Conservation (phyloP, 2,329 filamentous ascomycete species). For the Huntiella bhutanensis region DNA sequence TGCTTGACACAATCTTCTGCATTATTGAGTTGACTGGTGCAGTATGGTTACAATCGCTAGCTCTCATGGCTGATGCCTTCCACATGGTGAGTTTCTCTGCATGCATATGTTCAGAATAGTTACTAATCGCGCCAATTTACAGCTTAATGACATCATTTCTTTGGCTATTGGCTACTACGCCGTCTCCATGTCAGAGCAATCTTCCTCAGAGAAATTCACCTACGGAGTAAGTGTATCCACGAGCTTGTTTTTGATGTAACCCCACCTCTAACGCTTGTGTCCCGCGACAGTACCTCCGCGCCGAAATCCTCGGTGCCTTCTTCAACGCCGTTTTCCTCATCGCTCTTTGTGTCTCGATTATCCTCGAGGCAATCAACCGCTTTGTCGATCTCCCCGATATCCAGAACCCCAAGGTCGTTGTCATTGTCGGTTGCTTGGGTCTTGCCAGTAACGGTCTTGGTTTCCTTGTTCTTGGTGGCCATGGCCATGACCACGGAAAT, state of each 20-base stretch:
- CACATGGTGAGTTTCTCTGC: slow-evolving; percentile 55
- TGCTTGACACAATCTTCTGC: slow-evolving; percentile 79
- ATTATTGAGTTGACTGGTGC: slow-evolving; percentile 71
- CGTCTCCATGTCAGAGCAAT: slow-evolving; percentile 70
- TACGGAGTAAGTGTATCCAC: slow-evolving; percentile 51
- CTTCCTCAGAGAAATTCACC: slow-evolving; percentile 78
- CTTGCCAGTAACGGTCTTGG: slow-evolving; percentile 77
- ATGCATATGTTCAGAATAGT: not conserved
- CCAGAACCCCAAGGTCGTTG: slow-evolving; percentile 64
- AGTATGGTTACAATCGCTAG: slow-evolving; percentile 75
- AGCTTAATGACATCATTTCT: slow-evolving; percentile 95
- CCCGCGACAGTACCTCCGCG: slow-evolving; percentile 62
- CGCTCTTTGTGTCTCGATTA: slow-evolving; percentile 86
- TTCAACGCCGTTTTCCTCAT: slow-evolving; percentile 97
- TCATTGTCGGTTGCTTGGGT: slow-evolving; percentile 74
- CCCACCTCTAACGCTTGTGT: not conserved
- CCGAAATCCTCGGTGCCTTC: slow-evolving; percentile 87
- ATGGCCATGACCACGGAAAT: slow-evolving; percentile 66
- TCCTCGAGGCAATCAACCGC: slow-evolving; percentile 82
- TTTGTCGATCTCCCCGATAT: slow-evolving; percentile 85
- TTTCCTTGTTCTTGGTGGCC: slow-evolving; percentile 79
- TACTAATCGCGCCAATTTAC: not conserved
- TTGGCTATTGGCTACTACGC: slow-evolving; percentile 87
- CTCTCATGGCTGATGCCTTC: slow-evolving; percentile 89
- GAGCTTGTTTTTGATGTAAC: not conserved